A percentile compares a stretch with the other conserved stretches of the same genome.
phyloP scores from a whole-genome alignment of 164 flowering plant genomes.

The Nymphaea colorata region DNA sequence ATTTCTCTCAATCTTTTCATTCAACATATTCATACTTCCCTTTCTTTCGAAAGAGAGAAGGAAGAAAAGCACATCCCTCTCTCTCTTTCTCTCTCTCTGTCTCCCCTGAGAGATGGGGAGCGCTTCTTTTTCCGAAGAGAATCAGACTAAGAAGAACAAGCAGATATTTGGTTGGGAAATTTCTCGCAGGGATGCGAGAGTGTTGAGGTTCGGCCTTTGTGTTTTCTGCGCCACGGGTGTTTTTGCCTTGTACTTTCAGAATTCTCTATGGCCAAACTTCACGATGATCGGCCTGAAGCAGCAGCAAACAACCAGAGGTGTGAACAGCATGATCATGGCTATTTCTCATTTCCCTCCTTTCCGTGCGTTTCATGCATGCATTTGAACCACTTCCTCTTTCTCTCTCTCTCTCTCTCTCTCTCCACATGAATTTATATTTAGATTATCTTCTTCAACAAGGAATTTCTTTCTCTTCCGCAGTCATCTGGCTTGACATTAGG shows the following conservation, averaged over 20 bases:
- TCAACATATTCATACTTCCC: too few species aligned
- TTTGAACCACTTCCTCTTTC: constrained; percentile 38
- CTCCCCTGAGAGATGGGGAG: background rate
- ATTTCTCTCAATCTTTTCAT: too few species aligned
- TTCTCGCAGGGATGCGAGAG: background rate
- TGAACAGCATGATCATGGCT: background rate
- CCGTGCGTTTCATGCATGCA: background rate
- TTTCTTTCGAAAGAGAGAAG: too few species aligned
- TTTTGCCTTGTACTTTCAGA: background rate
- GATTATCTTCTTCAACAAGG: background rate
- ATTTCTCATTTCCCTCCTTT: background rate
- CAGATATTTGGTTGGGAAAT: background rate
- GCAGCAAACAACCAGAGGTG: background rate
- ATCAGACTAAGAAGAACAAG: background rate
- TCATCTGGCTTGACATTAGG: background rate
- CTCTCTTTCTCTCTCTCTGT: background rate
- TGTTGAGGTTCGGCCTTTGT: background rate
- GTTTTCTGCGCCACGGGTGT: background rate
- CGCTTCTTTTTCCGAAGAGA: background rate
- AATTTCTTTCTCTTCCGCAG: background rate
- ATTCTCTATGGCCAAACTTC: background rate
- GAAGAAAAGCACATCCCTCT: background rate
- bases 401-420: constrained; percentile 13
- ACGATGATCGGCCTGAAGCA: background rate
- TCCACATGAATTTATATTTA: background rate